Evolutionary conservation across 2,329 filamentous ascomycete species (phyloP).

Genomic region (Colletotrichum kahawae): DNA sequence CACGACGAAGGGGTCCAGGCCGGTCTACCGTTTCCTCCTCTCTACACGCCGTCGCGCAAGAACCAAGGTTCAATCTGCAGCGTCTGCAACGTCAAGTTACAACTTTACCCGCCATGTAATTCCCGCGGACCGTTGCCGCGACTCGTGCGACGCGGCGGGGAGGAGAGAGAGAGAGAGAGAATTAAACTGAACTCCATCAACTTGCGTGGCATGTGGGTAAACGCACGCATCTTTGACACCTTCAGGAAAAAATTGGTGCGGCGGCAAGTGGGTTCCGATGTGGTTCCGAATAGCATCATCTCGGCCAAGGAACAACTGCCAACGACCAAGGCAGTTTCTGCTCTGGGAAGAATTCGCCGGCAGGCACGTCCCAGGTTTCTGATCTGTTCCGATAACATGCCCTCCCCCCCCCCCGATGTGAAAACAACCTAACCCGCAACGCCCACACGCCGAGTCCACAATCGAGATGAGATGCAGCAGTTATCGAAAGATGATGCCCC

Average conservation of each 20-base stretch:
- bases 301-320: neutral
- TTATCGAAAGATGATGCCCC: neutral
- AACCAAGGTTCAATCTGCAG: neutral
- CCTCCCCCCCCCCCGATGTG: neutral
- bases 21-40: neutral
- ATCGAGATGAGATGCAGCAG: neutral
- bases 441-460: neutral
- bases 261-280: slow-evolving; percentile 13
- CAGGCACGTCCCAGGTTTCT: neutral
- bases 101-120: neutral
- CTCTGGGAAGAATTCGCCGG: neutral
- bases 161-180: neutral
- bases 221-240: neutral
- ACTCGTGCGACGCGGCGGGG: neutral
- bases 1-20: neutral
- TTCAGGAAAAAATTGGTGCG: neutral
- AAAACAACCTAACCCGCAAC: neutral
- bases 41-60: neutral
- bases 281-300: slow-evolving; percentile 20
- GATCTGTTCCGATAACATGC: neutral
- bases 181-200: neutral
- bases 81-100: neutral
- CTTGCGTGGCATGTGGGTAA: slow-evolving; percentile 1
- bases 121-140: neutral
- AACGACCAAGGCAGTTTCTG: neutral